Evolutionary conservation across 805 yeast species (phyloP), one percentile per base, ranked within the genome.

Genomic region (Nakazawaea wickerhamii): DNA sequence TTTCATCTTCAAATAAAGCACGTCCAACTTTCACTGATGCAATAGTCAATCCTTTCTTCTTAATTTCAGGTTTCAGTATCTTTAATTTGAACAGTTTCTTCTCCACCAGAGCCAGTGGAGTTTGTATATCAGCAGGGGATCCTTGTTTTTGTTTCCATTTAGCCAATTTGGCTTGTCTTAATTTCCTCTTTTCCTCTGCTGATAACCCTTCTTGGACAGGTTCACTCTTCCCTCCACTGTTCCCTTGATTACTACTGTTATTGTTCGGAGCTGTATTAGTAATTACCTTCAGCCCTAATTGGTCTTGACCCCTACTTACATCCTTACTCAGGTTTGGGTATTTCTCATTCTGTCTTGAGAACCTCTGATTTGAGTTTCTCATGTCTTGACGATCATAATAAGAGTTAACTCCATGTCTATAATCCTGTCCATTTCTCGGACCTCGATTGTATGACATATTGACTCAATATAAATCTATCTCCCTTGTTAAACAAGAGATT

Each of bases 131-230:
- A 28, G 31, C 35, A 19, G 44, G 35, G 10, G 33, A 31, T 28
- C 67, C 67, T 54, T 76, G 77, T 58, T 75, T 75, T 50, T 63
- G 65, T 51, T 75, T 79, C 87, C 87, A 82, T 35, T 71, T 71
- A 5, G 75, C 76, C 38, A 80, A 54, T 50, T 70, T 72, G 47
- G 75, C 79, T 47, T 72, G 72, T 41, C 87, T 66, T 40, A 59
- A 58, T 41, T 60, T 55, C 25, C 57, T 55, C 44, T 61, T 62
- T 41, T 63, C 65, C 46, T 64, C 71, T 36, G 55, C 54, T n/a
- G 46, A 41, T 34, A 44, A 44, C 5, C 20, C 7, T 31, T 18
- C 31, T 18, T 6, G 11, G 13, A n/a, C 32, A 18, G 19, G 17
- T 13, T 22, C 27, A 14, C 10, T 27, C 1, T n/a, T 22, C 5